Evolutionary conservation across 2,329 filamentous ascomycete species (phyloP).

Genomic region (Dactylellina sp.): DNA sequence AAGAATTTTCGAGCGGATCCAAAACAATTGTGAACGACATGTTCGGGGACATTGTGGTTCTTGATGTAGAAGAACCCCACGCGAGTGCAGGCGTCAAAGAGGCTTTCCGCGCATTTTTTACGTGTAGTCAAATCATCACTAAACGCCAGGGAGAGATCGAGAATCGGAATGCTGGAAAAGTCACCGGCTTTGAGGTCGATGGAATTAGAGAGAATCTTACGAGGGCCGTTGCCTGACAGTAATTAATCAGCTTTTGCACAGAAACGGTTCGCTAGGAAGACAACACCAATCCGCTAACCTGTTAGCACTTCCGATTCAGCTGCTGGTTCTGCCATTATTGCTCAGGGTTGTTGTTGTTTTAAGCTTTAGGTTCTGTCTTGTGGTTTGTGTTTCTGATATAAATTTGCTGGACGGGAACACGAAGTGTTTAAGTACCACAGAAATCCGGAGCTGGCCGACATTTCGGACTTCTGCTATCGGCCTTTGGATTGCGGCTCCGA

Average conservation of each 20-base stretch:
- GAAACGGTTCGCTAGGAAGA: no score
- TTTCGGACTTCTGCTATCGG: slow-evolving; percentile 43
- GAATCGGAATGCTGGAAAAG: slow-evolving; percentile 68
- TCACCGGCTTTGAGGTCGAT: slow-evolving; percentile 43
- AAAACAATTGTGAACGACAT: slow-evolving; percentile 24
- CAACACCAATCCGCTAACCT: slow-evolving; percentile 3
- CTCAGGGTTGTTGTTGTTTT: background rate
- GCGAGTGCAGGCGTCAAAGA: slow-evolving; percentile 67
- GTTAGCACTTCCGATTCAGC: slow-evolving; percentile 23
- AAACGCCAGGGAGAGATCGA: slow-evolving; percentile 67
- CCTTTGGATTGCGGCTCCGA: background rate
- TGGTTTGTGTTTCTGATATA: background rate
- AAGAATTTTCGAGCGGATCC: slow-evolving; percentile 57
- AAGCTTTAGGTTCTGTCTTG: no score
- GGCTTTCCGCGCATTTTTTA: slow-evolving; percentile 64
- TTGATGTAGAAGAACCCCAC: slow-evolving; percentile 71
- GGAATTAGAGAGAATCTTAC: slow-evolving; percentile 52
- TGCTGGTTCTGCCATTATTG: slow-evolving; percentile 2
- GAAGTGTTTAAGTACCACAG: slow-evolving; percentile 23
- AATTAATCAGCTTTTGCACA: background rate
- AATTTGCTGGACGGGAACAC: slow-evolving; percentile 4
- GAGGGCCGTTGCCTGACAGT: slow-evolving; percentile 39
- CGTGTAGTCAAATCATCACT: slow-evolving; percentile 63
- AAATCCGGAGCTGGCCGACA: slow-evolving; percentile 41
- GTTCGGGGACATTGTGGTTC: slow-evolving; percentile 61